phyloP scores from a whole-genome alignment of 2,329 filamentous ascomycete genomes.

The Calonectria hawksworthii region DNA sequence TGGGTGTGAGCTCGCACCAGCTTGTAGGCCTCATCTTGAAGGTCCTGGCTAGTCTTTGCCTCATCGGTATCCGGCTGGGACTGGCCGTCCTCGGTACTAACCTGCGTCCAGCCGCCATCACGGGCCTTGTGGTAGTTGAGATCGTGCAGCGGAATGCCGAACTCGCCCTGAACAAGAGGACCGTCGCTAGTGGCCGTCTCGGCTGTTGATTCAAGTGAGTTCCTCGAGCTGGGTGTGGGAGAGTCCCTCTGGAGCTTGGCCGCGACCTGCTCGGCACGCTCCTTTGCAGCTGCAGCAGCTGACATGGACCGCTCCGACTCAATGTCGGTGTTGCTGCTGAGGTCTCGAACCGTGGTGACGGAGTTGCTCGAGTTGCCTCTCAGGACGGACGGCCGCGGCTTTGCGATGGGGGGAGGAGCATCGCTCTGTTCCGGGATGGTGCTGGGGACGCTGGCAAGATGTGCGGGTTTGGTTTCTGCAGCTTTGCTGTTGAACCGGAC shows the following conservation, averaged over 20 bases:
- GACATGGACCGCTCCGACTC: constrained; percentile 47
- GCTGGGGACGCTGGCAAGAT: constrained; percentile 28
- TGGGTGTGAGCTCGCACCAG: constrained; percentile 60
- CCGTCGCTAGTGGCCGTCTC: constrained; percentile 47
- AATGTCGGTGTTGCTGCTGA: constrained; percentile 43
- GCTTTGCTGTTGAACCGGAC: constrained; percentile 64
- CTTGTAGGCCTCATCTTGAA: constrained; percentile 55
- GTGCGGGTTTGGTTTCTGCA: constrained; percentile 47
- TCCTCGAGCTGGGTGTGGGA: constrained; percentile 50
- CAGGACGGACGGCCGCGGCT: constrained; percentile 58
- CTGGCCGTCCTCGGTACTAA: background rate
- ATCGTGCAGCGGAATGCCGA: constrained; percentile 51
- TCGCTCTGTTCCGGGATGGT: constrained; percentile 34
- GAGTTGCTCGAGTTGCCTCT: constrained; percentile 58
- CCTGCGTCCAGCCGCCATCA: background rate
- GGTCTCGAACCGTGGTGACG: constrained; percentile 46
- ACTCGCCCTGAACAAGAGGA: constrained; percentile 40
- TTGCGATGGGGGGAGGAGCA: constrained; percentile 34
- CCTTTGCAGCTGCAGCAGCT: constrained; percentile 49
- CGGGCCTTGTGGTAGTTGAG: constrained; percentile 36
- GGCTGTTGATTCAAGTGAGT: constrained; percentile 55
- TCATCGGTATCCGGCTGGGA: constrained; percentile 13
- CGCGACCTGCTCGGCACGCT: constrained; percentile 58
- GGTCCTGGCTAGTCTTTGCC: constrained; percentile 17
- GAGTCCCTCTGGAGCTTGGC: constrained; percentile 55